Evolutionary conservation across 768 basidiomycete species (phyloP), one percentile per base, ranked within the genome.

Genomic region (Porpolomopsis calyptriformis): DNA sequence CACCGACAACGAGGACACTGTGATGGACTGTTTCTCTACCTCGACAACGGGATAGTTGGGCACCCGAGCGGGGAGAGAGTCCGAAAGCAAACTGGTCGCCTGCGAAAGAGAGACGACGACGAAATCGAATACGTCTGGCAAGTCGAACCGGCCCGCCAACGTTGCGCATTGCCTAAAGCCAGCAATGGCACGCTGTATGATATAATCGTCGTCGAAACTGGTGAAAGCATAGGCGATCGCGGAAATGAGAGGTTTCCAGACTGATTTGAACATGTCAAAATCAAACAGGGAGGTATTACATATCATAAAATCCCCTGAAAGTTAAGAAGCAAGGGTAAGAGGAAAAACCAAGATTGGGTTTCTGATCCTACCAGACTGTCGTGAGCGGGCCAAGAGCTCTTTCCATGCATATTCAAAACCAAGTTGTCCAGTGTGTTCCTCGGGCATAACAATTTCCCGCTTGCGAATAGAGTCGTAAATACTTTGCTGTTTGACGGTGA

Each of bases 321-420:
- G 37, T 33, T 34, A 29, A 37, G 14, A 35, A 10, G 36, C 22
- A 20, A 40, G 23, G 14, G 38, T 11, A 14, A 47, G 34, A 47
- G 24, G 12, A 20, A 22, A 2, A n/a, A 10, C 11, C 34, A 49
- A 11, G 27, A 20, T 33, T 5, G 27, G 24, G n/a, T 29, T 49
- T 43, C 26, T n/a, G n/a, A 33, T 18, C 73, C 35, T 49, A 85
- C 91, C 89, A 49, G 89, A 78, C 59, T 80, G 80, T 46, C 80
- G 74, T 37, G 92, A 80, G 25, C 96, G 77, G 25, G 81, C 64
- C 29, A 97, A 72, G 8, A 99, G 70, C 54, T 97, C 92, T 60
- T 96, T 97, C 96, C 96, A 99, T 14, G 96, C 94, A 60, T 94
- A 96, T 55, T 98, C 96, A 60, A 99, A 99, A 7, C 96, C 96